Conservation (phyloP, 2,329 filamentous ascomycete species). For the Clarireedia hainanense region DNA sequence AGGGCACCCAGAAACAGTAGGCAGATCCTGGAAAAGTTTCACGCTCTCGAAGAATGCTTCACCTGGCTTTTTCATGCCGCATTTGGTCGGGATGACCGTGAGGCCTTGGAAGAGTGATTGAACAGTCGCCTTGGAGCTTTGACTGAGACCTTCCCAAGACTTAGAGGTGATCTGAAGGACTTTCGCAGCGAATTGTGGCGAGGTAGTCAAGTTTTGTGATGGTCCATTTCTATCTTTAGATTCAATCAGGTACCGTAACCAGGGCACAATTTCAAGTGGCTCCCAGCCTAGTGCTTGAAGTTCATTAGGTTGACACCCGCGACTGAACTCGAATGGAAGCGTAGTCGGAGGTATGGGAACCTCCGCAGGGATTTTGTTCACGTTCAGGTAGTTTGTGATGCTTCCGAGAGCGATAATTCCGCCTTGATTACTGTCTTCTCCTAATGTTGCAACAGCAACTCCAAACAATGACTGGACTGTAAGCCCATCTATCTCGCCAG, state of each 20-base stretch:
- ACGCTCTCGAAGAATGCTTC: slow-evolving; percentile 94
- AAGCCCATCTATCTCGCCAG: slow-evolving; percentile 62
- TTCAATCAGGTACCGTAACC: slow-evolving; percentile 75
- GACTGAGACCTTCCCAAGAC: slow-evolving; percentile 75
- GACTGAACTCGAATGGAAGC: slow-evolving; percentile 78
- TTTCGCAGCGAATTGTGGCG: slow-evolving; percentile 65
- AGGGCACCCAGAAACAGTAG: slow-evolving; percentile 67
- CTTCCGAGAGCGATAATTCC: slow-evolving; percentile 70
- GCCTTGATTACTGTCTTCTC: slow-evolving; percentile 50
- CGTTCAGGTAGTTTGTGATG: slow-evolving; percentile 67
- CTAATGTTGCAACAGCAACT: slow-evolving; percentile 67
- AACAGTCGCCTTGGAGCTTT: slow-evolving; percentile 57
- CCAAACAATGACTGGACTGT: slow-evolving; percentile 66
- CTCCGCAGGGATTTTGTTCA: slow-evolving; percentile 71
- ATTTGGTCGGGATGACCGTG: slow-evolving; percentile 80
- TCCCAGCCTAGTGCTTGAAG: slow-evolving; percentile 80
- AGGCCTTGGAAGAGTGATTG: slow-evolving; percentile 55
- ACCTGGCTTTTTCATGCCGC: slow-evolving; percentile 76
- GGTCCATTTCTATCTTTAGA: slow-evolving; percentile 50
- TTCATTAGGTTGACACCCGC: slow-evolving; percentile 55
- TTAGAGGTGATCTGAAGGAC: slow-evolving; percentile 78
- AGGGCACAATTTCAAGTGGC: slow-evolving; percentile 74
- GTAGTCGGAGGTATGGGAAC: slow-evolving; percentile 75
- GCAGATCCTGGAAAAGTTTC: slow-evolving; percentile 88
- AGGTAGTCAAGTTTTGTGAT: slow-evolving; percentile 63